phyloP scores from a whole-genome alignment of 176 grass and related monocot species.

The Carex scoparia region DNA sequence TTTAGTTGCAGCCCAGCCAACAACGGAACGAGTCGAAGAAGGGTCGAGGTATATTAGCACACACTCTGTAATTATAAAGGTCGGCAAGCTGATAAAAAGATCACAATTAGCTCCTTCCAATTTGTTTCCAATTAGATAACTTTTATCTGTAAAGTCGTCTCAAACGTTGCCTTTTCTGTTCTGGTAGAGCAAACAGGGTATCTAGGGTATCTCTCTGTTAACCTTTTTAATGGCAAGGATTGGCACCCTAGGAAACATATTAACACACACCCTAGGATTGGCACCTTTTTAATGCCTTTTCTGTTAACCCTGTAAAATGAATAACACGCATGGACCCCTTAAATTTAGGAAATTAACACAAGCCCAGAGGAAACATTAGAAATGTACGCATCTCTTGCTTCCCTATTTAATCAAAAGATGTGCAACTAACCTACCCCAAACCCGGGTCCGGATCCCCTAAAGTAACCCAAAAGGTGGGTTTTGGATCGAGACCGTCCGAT shows the following conservation, averaged over 20 bases:
- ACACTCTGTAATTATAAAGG: constrained; percentile 99
- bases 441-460: no score
- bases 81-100: constrained; percentile 91
- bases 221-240: not conserved
- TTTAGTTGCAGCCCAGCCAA: constrained; percentile 74
- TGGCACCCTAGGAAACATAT: not conserved
- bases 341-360: not conserved
- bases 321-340: not conserved
- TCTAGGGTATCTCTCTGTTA: not conserved
- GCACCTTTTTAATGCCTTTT: no score
- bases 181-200: not conserved
- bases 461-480: no score
- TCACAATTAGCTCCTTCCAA: constrained; percentile 22
- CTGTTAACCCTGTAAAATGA: not conserved
- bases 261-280: no score
- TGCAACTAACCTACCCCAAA: no score
- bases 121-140: not conserved
- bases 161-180: not conserved
- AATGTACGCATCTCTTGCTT: no score
- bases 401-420: no score
- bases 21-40: constrained; percentile 58
- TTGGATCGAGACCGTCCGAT: no score
- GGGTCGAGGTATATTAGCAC: constrained; percentile 97
- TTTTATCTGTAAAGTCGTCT: not conserved
- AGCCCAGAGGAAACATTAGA: no score